phyloP scores from a whole-genome alignment of 495 filamentous ascomycete genomes.

The Trichoderma virens region DNA sequence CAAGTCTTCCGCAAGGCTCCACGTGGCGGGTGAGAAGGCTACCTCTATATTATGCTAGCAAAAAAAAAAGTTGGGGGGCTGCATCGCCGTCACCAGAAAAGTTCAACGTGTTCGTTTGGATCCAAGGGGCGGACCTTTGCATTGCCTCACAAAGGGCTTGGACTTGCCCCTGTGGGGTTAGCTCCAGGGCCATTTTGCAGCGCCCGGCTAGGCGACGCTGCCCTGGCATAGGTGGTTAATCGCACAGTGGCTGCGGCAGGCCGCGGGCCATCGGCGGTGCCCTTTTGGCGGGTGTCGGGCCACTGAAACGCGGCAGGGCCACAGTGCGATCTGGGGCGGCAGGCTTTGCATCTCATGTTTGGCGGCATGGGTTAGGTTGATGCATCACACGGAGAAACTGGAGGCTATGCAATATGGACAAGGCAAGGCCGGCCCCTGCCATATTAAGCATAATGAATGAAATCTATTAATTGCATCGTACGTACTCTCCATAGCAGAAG shows the following conservation, averaged over 20 bases:
- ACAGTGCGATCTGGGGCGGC: neutral
- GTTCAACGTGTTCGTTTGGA: conserved; percentile 5
- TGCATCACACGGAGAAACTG: neutral
- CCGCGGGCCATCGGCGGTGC: neutral
- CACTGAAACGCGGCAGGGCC: neutral
- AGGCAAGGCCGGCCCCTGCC: too few relatives aligned
- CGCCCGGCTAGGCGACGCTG: neutral
- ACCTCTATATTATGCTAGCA: too few relatives aligned
- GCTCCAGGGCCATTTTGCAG: conserved; percentile 1
- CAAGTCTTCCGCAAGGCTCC: neutral
- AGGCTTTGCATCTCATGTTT: neutral
- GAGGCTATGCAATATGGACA: too few relatives aligned
- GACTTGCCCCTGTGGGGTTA: neutral
- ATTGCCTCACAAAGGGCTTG: conserved; percentile 1
- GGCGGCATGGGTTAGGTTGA: neutral
- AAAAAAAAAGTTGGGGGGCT: neutral
- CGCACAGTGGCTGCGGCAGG: neutral
- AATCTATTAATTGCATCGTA: too few relatives aligned
- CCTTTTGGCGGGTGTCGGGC: neutral
- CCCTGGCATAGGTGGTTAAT: neutral
- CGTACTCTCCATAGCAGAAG: too few relatives aligned
- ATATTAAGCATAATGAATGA: too few relatives aligned
- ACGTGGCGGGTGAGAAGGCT: neutral
- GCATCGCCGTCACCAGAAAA: neutral
- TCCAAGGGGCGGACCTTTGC: neutral